Evolutionary conservation across 2,329 filamentous ascomycete genomes (phyloP).

Genomic region (Aspergillus aculeatinus): DNA sequence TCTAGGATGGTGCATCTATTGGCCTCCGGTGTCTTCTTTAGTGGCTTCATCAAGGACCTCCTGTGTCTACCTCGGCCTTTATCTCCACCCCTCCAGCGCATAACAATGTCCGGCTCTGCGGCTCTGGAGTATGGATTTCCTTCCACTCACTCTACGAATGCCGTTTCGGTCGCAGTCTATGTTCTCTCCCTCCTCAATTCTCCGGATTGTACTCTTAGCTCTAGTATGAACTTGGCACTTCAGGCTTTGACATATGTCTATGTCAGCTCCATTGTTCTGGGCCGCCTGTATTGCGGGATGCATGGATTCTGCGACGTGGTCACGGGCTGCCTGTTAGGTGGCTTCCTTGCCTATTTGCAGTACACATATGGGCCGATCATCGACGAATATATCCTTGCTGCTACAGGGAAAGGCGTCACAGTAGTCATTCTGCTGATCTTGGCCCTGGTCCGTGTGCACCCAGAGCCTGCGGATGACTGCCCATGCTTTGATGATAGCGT

Average conservation of each 20-base stretch:
- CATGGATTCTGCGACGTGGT: constrained; percentile 93
- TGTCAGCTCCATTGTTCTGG: constrained; percentile 82
- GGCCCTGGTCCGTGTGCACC: constrained; percentile 80
- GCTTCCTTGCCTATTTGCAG: constrained; percentile 58
- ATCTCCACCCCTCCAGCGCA: constrained; percentile 86
- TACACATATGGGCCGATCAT: constrained; percentile 58
- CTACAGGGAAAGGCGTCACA: constrained; percentile 63
- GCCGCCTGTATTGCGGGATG: constrained; percentile 96
- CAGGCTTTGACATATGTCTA: constrained; percentile 78
- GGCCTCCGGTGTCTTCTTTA: constrained; percentile 78
- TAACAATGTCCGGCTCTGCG: constrained; percentile 95
- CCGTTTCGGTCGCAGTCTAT: constrained; percentile 89
- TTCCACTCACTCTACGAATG: constrained; percentile 95
- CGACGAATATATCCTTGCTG: constrained; percentile 68
- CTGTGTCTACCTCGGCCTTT: constrained; percentile 87
- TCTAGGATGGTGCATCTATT: constrained; percentile 65
- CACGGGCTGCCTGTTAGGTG: constrained; percentile 75
- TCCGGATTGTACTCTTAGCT: constrained; percentile 61
- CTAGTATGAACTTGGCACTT: constrained; percentile 60
- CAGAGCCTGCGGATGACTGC: constrained; percentile 93
- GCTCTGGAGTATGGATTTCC: constrained; percentile 97
- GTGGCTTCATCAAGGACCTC: constrained; percentile 91
- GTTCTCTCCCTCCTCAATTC: constrained; percentile 68
- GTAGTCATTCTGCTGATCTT: constrained; percentile 67
- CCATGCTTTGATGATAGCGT: constrained; percentile 97